phyloP scores from a whole-genome alignment of 345 rosid species.

The Pistacia vera region DNA sequence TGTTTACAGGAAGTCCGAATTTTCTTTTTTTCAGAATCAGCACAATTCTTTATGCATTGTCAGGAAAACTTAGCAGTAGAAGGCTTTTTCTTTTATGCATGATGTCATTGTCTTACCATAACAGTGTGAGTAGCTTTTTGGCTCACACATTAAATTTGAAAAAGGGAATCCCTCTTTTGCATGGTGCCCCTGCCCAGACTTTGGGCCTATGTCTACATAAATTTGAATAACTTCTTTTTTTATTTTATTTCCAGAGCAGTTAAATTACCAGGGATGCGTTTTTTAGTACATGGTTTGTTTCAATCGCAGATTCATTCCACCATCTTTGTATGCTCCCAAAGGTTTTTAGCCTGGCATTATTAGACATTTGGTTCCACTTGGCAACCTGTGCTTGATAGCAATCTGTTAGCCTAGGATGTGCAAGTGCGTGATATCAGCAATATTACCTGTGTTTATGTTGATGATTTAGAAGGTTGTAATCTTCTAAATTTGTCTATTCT shows the following conservation, averaged over 20 bases:
- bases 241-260: too few species aligned
- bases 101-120: not conserved
- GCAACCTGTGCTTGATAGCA: constrained; percentile 3
- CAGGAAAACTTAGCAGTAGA: not conserved
- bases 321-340: too few species aligned
- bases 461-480: not conserved
- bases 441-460: not conserved
- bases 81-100: not conserved
- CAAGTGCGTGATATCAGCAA: not conserved
- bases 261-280: too few species aligned
- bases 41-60: not conserved
- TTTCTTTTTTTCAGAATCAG: not conserved
- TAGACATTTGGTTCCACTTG: constrained; percentile 2
- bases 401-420: not conserved
- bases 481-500: not conserved
- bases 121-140: not conserved
- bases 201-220: not conserved
- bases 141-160: not conserved
- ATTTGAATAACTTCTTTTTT: too few species aligned
- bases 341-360: not conserved
- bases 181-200: not conserved
- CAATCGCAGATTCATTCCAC: too few species aligned
- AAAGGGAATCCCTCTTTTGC: not conserved
- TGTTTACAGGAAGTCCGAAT: not conserved
- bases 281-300: too few species aligned